Evolutionary conservation across 2,329 filamentous ascomycete genomes (phyloP).

Genomic region (Ciborinia camelliae): DNA sequence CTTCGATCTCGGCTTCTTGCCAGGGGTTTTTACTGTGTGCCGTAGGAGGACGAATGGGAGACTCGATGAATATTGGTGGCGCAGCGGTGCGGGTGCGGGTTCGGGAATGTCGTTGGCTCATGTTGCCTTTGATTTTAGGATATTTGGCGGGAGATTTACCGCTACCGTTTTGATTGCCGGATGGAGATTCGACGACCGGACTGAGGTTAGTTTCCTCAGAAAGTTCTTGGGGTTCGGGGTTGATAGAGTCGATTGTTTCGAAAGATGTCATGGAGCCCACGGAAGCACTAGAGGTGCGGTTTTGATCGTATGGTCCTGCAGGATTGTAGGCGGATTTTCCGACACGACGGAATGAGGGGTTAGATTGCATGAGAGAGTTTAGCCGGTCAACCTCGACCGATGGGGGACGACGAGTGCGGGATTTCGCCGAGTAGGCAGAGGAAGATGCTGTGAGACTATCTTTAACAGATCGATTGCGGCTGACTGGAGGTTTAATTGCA

Average conservation of each 20-base stretch:
- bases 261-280: constrained; percentile 26
- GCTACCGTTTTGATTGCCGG: constrained; percentile 22
- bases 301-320: constrained; percentile 30
- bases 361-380: constrained; percentile 18
- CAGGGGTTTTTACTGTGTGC: constrained; percentile 23
- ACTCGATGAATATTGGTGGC: constrained; percentile 26
- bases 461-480: constrained; percentile 4
- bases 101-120: constrained; percentile 8
- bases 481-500: not conserved
- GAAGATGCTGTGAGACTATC: constrained; percentile 11
- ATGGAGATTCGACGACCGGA: constrained; percentile 35
- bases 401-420: constrained; percentile 2
- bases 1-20: constrained; percentile 32
- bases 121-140: constrained; percentile 29
- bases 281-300: constrained; percentile 8
- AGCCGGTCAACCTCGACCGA: constrained; percentile 9
- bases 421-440: constrained; percentile 5
- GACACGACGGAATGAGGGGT: constrained; percentile 15
- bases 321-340: constrained; percentile 24
- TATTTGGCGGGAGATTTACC: constrained; percentile 31
- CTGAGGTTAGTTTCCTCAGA: constrained; percentile 27
- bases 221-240: constrained; percentile 17
- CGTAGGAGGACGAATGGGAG: not conserved
- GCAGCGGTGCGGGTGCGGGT: constrained; percentile 26
- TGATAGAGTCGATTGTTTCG: constrained; percentile 21